Evolutionary conservation across 192 early-diverging fungal species (phyloP).

Genomic region (Chytriomyces sp.): DNA sequence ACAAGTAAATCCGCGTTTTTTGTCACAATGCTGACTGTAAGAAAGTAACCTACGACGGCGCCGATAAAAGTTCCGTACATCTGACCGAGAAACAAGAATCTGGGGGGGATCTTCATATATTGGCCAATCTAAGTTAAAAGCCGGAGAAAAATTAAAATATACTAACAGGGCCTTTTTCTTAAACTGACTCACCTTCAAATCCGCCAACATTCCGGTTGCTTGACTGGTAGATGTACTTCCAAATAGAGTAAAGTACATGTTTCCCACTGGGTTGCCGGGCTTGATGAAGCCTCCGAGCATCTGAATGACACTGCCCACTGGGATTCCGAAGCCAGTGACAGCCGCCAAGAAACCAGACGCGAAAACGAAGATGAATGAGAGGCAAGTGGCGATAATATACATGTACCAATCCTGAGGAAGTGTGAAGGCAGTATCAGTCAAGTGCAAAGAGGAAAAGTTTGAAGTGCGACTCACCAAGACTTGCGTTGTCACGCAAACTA

Average conservation of each 20-base stretch:
- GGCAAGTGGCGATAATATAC: neutral
- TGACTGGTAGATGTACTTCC: conserved; percentile 63
- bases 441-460: too few relatives aligned
- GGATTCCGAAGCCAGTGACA: neutral
- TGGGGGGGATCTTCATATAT: conserved; percentile 79
- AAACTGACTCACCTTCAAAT: conserved; percentile 63
- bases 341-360: neutral
- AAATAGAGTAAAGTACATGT: conserved; percentile 72
- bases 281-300: conserved; percentile 22
- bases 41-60: conserved; percentile 24
- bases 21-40: conserved; percentile 13
- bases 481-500: neutral
- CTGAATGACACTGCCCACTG: neutral
- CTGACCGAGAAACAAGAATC: conserved; percentile 74
- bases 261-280: conserved; percentile 64
- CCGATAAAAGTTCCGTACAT: conserved; percentile 67
- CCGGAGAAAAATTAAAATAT: too few relatives aligned
- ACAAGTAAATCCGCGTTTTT: conserved; percentile 18
- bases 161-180: too few relatives aligned
- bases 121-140: too few relatives aligned
- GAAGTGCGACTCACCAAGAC: too few relatives aligned
- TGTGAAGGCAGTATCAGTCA: too few relatives aligned
- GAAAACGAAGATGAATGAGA: neutral
- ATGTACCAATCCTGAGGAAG: too few relatives aligned
- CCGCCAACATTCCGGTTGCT: conserved; percentile 60